These are phyloP conservation scores for Fraxinus velutina DNA, from an alignment of 305 asterid genomes.

Conservation along the genomic window DNA sequence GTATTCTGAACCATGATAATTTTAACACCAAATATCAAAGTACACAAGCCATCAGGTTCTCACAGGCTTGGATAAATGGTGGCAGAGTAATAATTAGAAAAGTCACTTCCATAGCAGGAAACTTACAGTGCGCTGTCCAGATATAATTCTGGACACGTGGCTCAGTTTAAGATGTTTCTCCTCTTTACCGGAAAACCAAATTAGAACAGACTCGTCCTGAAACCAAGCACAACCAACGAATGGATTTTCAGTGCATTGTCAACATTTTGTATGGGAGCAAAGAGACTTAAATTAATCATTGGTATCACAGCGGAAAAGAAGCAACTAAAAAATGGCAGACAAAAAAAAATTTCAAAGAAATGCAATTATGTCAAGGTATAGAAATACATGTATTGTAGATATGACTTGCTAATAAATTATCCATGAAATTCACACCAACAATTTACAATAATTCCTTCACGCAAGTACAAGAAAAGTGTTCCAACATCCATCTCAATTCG, in stretches of 20 bases:
- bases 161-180: constrained; percentile 56
- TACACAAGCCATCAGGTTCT: constrained; percentile 14
- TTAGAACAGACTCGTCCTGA: constrained; percentile 60
- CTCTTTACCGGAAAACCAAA: constrained; percentile 60
- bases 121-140: constrained; percentile 59
- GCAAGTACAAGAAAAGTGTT: neutral
- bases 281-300: neutral
- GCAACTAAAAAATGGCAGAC: constrained; percentile 1
- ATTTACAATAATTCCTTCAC: neutral
- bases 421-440: neutral
- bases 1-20: neutral
- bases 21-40: neutral
- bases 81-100: constrained; percentile 16
- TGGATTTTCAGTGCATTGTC: neutral
- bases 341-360: neutral
- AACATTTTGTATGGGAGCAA: neutral
- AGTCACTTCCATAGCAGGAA: neutral
- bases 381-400: neutral
- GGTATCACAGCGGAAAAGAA: constrained; percentile 11
- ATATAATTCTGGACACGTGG: constrained; percentile 55
- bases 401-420: neutral
- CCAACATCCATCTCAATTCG: constrained; percentile 8
- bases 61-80: constrained; percentile 8
- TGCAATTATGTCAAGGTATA: neutral
- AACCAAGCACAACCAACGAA: constrained; percentile 14